Base-by-base conservation (phyloP, 2,329 filamentous ascomycete species). In the Madurella fahalii region DNA sequence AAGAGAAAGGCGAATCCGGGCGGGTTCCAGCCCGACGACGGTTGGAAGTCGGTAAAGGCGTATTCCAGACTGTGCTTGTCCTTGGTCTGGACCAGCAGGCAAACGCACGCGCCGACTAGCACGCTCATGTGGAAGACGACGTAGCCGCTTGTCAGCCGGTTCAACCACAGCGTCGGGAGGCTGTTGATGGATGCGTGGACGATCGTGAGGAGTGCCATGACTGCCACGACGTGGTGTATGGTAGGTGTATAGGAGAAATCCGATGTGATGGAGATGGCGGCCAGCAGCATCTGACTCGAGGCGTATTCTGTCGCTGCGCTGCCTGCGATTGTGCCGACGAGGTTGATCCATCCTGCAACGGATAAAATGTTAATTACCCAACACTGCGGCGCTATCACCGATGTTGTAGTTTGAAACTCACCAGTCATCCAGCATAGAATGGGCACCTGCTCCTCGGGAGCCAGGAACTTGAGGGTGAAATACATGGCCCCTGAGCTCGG, bases 231-330 rank as follows among this genome's bases (percentile, higher is more conserved):
- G 56, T 77, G 71, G 58, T 71, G 64, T 49, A 67, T 67, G 2
- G 72, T 78, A 1, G 80, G 78, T 3, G 65, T 60, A 61, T 77
- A 80, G 16, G 68, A 59, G 58, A 77, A 79, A 58, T 77, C 71
- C 12, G 71, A 69, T 16, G 71, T 71, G 61, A 82, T 80, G 8
- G 77, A 76, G 7, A 81, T 74, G 18, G 80, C 78, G 17, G 80
- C 79, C 4, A 83, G 71, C 40, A 83, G 72, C 69, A 83, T 75
- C 62, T 81, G 77, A 2, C 80, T 74, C 8, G 78, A 74, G 47
- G 79, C 79, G 66, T 82, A 83, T 68, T 82, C 79, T 9, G 76
- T 77, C 0, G 79, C 81, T 16, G 81, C 80, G 50, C 79, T 72
- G 56, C 81, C 79, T 25, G 76, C 72, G 43, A 80, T 70, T 58